Percentiles rank a stretch among this genome's conserved stretches.
phyloP scores from a whole-genome alignment of 164 flowering plant genomes.

The Nymphaea thermarum region DNA sequence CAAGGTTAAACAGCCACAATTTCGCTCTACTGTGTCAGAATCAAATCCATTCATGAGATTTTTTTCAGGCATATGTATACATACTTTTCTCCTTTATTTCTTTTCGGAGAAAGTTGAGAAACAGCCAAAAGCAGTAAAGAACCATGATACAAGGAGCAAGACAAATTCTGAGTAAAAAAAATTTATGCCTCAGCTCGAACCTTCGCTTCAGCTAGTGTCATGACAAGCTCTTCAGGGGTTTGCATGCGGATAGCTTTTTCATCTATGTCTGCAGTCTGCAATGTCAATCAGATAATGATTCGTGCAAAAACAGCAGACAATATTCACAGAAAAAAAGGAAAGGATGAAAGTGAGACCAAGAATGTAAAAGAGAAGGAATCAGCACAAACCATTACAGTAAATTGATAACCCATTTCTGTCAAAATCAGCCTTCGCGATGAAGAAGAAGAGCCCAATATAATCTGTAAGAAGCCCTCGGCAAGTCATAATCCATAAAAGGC shows the following conservation, averaged over 20 bases:
- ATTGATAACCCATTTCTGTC: constrained; percentile 5
- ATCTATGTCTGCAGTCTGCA: constrained; percentile 6
- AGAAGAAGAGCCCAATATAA: constrained; percentile 6
- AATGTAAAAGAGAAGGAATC: not conserved
- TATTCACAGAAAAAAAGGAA: not conserved
- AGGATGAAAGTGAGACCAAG: not conserved
- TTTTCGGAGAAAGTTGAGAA: too few species aligned
- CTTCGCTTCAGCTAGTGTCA: constrained; percentile 5
- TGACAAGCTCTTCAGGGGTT: constrained; percentile 1
- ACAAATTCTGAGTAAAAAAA: too few species aligned
- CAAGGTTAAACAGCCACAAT: too few species aligned
- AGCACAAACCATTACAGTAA: constrained; percentile 1
- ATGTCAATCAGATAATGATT: not conserved
- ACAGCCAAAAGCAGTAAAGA: too few species aligned
- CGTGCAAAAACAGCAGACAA: not conserved
- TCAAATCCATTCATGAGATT: too few species aligned
- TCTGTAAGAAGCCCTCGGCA: not conserved
- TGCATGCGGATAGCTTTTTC: constrained; percentile 6
- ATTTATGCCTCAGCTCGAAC: not conserved
- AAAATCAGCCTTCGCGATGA: constrained; percentile 3
- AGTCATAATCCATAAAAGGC: not conserved
- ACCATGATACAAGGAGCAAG: too few species aligned
- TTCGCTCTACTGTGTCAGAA: too few species aligned
- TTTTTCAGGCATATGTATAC: too few species aligned
- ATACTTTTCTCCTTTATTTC: too few species aligned